phyloP scores from a whole-genome alignment of 1,139 yeast genomes.

The Diutina siamensis region DNA sequence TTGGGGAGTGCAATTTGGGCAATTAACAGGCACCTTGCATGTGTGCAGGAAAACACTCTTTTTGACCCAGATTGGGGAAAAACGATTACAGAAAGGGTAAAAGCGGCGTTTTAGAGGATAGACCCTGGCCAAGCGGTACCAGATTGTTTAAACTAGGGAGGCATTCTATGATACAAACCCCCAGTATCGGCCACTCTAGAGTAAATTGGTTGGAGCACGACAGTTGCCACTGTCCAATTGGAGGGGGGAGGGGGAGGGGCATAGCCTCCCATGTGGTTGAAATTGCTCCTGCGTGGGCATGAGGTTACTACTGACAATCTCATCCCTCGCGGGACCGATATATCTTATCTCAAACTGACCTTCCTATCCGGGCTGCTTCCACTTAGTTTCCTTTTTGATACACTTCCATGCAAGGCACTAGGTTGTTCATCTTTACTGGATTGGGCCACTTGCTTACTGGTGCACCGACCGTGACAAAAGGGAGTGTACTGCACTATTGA shows the following conservation, averaged over 20 bases:
- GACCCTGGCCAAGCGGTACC: not conserved
- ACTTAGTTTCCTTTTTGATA: not conserved
- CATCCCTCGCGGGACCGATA: too few relatives aligned
- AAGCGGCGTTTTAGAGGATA: not conserved
- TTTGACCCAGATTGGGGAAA: not conserved
- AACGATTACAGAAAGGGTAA: not conserved
- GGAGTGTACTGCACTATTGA: too few relatives aligned
- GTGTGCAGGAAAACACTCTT: not conserved
- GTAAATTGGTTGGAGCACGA: not conserved
- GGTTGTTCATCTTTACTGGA: not conserved
- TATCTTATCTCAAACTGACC: too few relatives aligned
- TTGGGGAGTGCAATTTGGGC: conserved; percentile 5
- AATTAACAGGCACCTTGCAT: not conserved
- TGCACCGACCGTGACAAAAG: too few relatives aligned
- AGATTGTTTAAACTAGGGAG: too few relatives aligned
- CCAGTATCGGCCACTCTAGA: too few relatives aligned
- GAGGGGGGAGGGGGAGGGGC: too few relatives aligned
- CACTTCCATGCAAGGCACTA: not conserved
- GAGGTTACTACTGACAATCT: too few relatives aligned
- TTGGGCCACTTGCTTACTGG: not conserved
- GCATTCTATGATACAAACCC: too few relatives aligned
- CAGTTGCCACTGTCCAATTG: not conserved
- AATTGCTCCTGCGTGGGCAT: too few relatives aligned
- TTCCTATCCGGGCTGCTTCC: not conserved
- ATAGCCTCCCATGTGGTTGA: too few relatives aligned